phyloP scores from a whole-genome alignment of 2,329 filamentous ascomycete genomes.

The Aspergillus floridensis region DNA sequence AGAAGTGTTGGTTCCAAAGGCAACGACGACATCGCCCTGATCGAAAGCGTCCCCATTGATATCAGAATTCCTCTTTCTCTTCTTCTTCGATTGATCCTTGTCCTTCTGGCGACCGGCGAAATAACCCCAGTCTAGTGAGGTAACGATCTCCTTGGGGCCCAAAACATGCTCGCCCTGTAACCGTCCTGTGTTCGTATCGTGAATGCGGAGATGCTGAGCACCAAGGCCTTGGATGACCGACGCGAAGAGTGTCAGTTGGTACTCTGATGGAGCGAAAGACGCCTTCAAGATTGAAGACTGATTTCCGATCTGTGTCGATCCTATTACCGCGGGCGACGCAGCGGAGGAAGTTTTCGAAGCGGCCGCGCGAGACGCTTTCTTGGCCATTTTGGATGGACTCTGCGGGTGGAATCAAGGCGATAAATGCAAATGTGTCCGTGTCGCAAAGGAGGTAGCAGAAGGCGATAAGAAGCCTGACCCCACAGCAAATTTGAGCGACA shows the following conservation, averaged over 20 bases:
- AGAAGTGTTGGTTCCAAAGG: constrained; percentile 49
- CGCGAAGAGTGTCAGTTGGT: constrained; percentile 53
- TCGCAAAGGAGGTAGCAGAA: constrained; percentile 8
- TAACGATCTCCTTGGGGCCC: constrained; percentile 47
- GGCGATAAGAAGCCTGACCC: constrained; percentile 9
- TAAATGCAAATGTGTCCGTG: neutral
- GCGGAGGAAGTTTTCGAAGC: constrained; percentile 46
- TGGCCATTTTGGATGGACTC: constrained; percentile 41
- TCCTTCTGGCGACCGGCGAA: constrained; percentile 36
- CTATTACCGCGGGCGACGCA: constrained; percentile 37
- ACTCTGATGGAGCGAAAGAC: constrained; percentile 51
- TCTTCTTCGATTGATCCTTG: constrained; percentile 47
- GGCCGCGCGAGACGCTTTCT: constrained; percentile 44
- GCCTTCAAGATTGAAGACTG: constrained; percentile 51
- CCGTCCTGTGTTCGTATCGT: constrained; percentile 50
- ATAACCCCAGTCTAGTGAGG: constrained; percentile 53
- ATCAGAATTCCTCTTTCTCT: constrained; percentile 48
- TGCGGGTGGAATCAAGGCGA: constrained; percentile 1
- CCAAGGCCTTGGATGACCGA: constrained; percentile 55
- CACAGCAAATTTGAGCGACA: constrained; percentile 18
- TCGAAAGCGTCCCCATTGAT: constrained; percentile 41
- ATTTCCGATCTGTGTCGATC: constrained; percentile 37
- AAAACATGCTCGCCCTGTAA: constrained; percentile 52
- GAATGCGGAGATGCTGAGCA: constrained; percentile 52
- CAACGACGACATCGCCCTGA: constrained; percentile 46